phyloP scores from a whole-genome alignment of 2,329 filamentous ascomycete species.

The Dactylellina drechsleri region DNA sequence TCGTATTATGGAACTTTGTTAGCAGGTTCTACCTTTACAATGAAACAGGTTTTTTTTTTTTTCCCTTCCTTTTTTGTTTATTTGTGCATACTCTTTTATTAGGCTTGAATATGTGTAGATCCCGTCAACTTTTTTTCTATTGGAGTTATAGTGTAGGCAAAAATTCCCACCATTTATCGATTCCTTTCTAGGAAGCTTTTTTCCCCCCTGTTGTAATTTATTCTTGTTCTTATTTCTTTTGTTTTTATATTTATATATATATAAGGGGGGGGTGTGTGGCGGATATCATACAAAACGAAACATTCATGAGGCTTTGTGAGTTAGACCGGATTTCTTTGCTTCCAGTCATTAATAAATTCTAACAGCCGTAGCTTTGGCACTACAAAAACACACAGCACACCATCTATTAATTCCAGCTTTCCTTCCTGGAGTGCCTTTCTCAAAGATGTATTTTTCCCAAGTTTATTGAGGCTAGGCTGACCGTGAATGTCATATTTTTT shows the following conservation, averaged over 20 bases:
- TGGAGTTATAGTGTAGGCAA: too few relatives aligned
- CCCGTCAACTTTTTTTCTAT: too few relatives aligned
- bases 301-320: too few relatives aligned
- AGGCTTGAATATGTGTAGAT: too few relatives aligned
- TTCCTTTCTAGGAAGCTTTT: too few relatives aligned
- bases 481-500: conserved; percentile 69
- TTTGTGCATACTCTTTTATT: too few relatives aligned
- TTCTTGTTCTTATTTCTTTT: too few relatives aligned
- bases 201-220: too few relatives aligned
- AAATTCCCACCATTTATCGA: too few relatives aligned
- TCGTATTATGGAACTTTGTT: background rate
- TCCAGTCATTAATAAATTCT: conserved; percentile 86
- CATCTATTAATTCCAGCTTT: conserved; percentile 87
- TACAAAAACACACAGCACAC: conserved; percentile 82
- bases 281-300: too few relatives aligned
- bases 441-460: conserved; percentile 83
- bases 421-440: conserved; percentile 78
- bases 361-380: conserved; percentile 76
- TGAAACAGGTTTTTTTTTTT: background rate
- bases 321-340: conserved; percentile 70
- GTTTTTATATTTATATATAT: too few relatives aligned
- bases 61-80: background rate
- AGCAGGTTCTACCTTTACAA: background rate
- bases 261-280: too few relatives aligned
- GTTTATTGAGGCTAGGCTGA: conserved; percentile 73